Percentiles rank a stretch among this genome's conserved stretches.
Conservation (phyloP, 495 filamentous ascomycete genomes). For the Annulohypoxylon nitens region DNA sequence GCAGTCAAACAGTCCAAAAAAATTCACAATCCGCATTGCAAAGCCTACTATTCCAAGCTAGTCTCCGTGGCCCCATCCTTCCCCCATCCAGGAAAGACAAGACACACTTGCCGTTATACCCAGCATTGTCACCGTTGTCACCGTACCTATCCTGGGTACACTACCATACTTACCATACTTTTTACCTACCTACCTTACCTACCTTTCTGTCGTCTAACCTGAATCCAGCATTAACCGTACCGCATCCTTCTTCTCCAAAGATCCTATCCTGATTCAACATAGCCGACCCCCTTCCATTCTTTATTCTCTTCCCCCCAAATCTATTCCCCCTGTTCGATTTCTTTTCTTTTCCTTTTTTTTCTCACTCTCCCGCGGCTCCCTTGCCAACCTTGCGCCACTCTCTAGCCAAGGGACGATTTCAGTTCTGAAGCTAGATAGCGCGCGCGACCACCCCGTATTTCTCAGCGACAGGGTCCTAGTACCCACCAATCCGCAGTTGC, state of each 20-base stretch:
- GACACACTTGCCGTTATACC: conserved; percentile 45
- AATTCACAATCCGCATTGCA: conserved; percentile 32
- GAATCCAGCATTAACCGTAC: conserved; percentile 45
- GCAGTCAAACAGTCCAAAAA: not conserved
- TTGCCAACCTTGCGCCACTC: conserved; percentile 34
- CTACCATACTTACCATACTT: conserved; percentile 22
- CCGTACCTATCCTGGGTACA: conserved; percentile 29
- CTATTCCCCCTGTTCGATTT: conserved; percentile 11
- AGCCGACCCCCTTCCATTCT: conserved; percentile 39
- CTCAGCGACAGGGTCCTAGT: conserved; percentile 41
- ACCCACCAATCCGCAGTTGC: conserved; percentile 45
- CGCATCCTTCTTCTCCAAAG: conserved; percentile 39
- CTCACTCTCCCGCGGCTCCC: conserved; percentile 13
- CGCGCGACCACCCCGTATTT: conserved; percentile 40
- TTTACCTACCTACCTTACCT: conserved; percentile 20
- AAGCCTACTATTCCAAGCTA: conserved; percentile 25
- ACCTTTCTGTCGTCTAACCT: conserved; percentile 39
- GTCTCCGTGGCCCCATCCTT: conserved; percentile 37
- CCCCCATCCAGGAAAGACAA: conserved; percentile 13
- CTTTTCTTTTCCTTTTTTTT: conserved; percentile 10
- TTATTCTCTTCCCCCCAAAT: conserved; percentile 30
- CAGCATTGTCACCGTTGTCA: conserved; percentile 42
- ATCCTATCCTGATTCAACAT: conserved; percentile 28
- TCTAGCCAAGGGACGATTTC: conserved; percentile 34
- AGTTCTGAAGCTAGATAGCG: conserved; percentile 43